A percentile compares a stretch with the other conserved stretches of the same genome.
Conservation (phyloP, 2,329 filamentous ascomycete genomes). For the Rhytidhysteron rufulum region DNA sequence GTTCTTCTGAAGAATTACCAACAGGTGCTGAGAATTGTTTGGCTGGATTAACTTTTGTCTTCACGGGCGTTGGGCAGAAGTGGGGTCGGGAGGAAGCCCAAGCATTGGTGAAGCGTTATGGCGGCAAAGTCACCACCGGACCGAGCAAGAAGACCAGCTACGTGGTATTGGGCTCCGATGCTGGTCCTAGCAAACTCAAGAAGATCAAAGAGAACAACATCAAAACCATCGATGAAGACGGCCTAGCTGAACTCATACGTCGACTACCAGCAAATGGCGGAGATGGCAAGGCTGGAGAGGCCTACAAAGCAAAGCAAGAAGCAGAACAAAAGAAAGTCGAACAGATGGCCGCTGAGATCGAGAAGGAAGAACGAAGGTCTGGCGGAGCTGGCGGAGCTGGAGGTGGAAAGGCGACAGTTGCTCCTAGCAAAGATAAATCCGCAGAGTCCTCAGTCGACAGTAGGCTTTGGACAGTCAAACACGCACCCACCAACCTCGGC, state of each 20-base stretch:
- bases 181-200: slow-evolving; percentile 85
- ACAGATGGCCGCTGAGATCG: slow-evolving; percentile 79
- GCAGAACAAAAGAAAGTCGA: slow-evolving; percentile 80
- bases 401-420: slow-evolving; percentile 34
- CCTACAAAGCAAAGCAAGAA: slow-evolving; percentile 77
- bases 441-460: slow-evolving; percentile 25
- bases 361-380: slow-evolving; percentile 66
- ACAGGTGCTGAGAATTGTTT: slow-evolving; percentile 85
- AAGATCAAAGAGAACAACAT: slow-evolving; percentile 77
- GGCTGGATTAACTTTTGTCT: slow-evolving; percentile 86
- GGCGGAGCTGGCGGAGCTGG: slow-evolving; percentile 47
- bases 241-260: slow-evolving; percentile 81
- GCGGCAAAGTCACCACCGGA: slow-evolving; percentile 79
- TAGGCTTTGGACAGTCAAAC: slow-evolving; percentile 84
- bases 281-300: slow-evolving; percentile 80
- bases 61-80: slow-evolving; percentile 80
- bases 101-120: slow-evolving; percentile 84
- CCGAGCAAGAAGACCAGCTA: slow-evolving; percentile 94
- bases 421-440: slow-evolving; percentile 10
- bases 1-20: slow-evolving; percentile 65
- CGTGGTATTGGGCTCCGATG: slow-evolving; percentile 85
- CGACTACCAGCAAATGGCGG: slow-evolving; percentile 81
- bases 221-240: slow-evolving; percentile 92
- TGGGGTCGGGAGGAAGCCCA: slow-evolving; percentile 83
- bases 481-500: slow-evolving; percentile 76